Base-by-base conservation (phyloP, 2,329 filamentous ascomycete species). In the Colletotrichum sp. region DNA sequence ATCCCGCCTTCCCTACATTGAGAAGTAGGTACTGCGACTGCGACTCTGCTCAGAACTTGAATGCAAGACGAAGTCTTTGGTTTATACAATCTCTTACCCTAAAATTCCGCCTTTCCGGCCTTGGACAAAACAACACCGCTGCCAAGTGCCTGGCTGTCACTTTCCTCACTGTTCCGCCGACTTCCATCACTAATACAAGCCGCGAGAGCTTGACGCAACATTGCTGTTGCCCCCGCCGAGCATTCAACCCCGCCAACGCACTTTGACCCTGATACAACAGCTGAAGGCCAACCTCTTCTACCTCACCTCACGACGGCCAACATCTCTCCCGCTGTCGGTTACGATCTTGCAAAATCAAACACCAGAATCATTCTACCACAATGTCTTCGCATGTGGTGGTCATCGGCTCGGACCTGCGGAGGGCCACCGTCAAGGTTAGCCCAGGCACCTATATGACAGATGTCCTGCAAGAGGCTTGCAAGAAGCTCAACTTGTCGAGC, bases 351-450 rank as follows among this genome's bases (percentile, higher is more conserved):
- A 62, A 62, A 52, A 52, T n/a, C 34, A 32, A 26, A 28, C 21
- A 43, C 12, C 13, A 65, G 8, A 52, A 21, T 6, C 15, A 18
- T 32, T 13, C 9, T 55, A n/a, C 73, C 79, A 87, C 77, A 78
- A 98, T 98, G 95, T 92, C 95, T 78, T 94, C 96, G 69, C 94
- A 97, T 83, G 95, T 98, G 74, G 94, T 96, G 79, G 95, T 98
- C 69, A 93, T 98, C 78, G 93, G 96, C 83, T 92, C 94, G 52
- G 93, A 95, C 79, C 90, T 96, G 79, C 93, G 94, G 79, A 91
- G 95, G 80, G 91, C 93, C 66, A 94, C 91, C 56, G 89, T 99
- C 84, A 98, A 98, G 85, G 96, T 97, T 71, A 94, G 90, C 0
- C 95, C 96, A 0, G 90, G 90, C 71, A 98, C 93, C 78, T 94